Conservation (phyloP, 352 stramenopile species). For the Phytophthora sojae region DNA sequence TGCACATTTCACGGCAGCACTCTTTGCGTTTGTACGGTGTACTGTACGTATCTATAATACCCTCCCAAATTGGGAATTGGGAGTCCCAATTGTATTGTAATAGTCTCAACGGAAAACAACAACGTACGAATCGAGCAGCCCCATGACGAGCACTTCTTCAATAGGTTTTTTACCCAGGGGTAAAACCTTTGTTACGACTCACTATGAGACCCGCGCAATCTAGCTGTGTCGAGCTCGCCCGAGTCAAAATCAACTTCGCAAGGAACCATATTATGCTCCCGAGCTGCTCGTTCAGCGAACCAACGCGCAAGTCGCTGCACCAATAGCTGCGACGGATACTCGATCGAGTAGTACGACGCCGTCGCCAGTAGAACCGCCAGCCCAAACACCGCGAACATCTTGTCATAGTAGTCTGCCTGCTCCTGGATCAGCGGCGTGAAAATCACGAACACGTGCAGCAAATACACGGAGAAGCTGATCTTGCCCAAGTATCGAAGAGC, state of each 20-base stretch:
- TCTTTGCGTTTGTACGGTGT: no score
- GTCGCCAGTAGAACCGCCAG: conserved; percentile 11
- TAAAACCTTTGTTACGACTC: no score
- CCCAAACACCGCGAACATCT: conserved; percentile 7
- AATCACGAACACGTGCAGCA: conserved; percentile 50
- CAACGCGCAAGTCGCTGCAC: conserved; percentile 1
- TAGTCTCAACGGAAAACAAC: no score
- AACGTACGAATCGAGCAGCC: no score
- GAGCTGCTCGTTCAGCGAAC: neutral
- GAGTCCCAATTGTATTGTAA: no score
- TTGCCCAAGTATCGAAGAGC: conserved; percentile 40
- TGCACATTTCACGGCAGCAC: no score
- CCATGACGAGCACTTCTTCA: no score
- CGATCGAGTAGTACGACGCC: conserved; percentile 6
- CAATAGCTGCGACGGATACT: conserved; percentile 16
- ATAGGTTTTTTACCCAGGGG: no score
- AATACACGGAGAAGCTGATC: no score
- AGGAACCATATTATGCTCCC: conserved; percentile 2
- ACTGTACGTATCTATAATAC: no score
- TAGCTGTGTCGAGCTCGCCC: neutral
- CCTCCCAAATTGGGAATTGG: no score
- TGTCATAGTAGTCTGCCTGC: conserved; percentile 8
- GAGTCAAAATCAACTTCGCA: conserved; percentile 4
- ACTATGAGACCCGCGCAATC: neutral
- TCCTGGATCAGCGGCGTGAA: conserved; percentile 7